These are phyloP conservation scores for Serendipita sp. DNA, from an alignment of 768 basidiomycete species.

Conservation along the genomic window DNA sequence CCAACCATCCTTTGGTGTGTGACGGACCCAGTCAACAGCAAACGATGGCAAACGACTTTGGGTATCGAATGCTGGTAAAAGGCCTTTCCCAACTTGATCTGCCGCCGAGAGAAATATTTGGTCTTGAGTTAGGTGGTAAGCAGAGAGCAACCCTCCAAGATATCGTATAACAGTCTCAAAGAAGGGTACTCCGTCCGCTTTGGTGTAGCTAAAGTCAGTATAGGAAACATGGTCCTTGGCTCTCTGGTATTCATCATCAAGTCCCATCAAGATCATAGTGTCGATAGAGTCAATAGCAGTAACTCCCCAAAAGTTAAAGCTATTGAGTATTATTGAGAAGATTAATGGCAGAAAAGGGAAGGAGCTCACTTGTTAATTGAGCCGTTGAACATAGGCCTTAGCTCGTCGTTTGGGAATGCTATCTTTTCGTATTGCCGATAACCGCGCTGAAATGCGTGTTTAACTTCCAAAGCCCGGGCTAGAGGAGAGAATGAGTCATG, in stretches of 20 bases:
- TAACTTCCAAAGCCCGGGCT: conserved; percentile 37
- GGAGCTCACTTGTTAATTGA: conserved; percentile 34
- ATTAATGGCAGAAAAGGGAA: background rate
- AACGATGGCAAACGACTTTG: conserved; percentile 55
- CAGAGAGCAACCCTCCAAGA: conserved; percentile 74
- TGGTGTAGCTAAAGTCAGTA: conserved; percentile 32
- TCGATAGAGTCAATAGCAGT: conserved; percentile 72
- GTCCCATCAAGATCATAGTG: conserved; percentile 68
- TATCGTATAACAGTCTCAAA: conserved; percentile 85
- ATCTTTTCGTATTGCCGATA: conserved; percentile 48
- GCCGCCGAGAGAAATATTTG: conserved; percentile 48
- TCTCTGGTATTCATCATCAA: conserved; percentile 51
- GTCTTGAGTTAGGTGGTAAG: conserved; percentile 59
- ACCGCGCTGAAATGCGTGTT: conserved; percentile 47
- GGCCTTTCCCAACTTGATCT: conserved; percentile 56
- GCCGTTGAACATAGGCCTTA: conserved; percentile 35
- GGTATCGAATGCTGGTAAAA: conserved; percentile 60
- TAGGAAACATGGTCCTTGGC: conserved; percentile 39
- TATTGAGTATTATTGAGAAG: conserved; percentile 16
- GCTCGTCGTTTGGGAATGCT: conserved; percentile 44
- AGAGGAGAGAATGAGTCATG: background rate
- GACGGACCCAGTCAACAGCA: conserved; percentile 45
- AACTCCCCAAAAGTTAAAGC: conserved; percentile 70
- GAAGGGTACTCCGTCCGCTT: conserved; percentile 37
- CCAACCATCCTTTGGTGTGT: conserved; percentile 17